Conservation (phyloP, 441 rosid genomes). For the Omphalea diandra region DNA sequence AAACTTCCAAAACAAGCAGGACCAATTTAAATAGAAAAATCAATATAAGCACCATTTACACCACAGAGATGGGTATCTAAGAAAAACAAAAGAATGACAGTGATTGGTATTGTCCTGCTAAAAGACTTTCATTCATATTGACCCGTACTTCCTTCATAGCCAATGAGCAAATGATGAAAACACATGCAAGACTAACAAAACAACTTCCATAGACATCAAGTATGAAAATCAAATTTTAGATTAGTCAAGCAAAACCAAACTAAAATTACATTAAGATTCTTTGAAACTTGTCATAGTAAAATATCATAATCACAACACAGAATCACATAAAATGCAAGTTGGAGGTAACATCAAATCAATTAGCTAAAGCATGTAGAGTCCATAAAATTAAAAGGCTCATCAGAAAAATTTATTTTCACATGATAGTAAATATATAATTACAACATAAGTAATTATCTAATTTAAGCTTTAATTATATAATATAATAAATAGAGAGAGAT, state of each 20-base stretch:
- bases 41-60: not conserved
- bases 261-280: not conserved
- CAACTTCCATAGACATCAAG: not conserved
- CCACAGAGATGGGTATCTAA: not conserved
- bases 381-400: not conserved
- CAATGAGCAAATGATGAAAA: not conserved
- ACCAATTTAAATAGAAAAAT: not conserved
- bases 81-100: not conserved
- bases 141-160: not conserved
- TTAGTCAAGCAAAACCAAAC: not conserved
- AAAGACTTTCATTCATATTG: not conserved
- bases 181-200: not conserved
- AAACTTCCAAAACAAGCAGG: not conserved
- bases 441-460: too few species aligned
- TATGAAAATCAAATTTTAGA: not conserved
- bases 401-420: too few species aligned
- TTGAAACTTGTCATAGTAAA: not conserved
- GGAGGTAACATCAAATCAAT: not conserved
- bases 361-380: not conserved
- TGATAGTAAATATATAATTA: too few species aligned
- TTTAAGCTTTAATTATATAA: too few species aligned
- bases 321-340: not conserved
- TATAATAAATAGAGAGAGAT: conserved; percentile 8
- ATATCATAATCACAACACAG: not conserved
- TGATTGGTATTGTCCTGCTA: not conserved